A percentile compares a stretch with the other conserved stretches of the same genome.
These are phyloP conservation scores for Mortierella sp. DNA, from an alignment of 371 early-diverging fungal genomes.

Conservation along the genomic window DNA sequence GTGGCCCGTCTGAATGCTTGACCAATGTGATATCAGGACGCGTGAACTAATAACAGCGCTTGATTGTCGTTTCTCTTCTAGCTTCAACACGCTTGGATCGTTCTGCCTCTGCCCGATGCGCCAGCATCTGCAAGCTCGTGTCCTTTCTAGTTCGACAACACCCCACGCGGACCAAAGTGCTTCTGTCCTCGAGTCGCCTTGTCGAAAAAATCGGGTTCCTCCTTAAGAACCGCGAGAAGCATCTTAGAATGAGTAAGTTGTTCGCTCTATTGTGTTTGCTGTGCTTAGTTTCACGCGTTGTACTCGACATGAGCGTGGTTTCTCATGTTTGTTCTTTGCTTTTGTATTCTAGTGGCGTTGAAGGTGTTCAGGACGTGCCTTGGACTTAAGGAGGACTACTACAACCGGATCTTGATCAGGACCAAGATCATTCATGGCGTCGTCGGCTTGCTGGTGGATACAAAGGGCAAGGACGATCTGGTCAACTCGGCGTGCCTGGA, in stretches of 20 bases:
- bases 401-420: background rate
- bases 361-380: background rate
- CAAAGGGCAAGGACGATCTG: background rate
- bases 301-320: no score
- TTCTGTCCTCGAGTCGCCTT: background rate
- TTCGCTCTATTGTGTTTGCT: no score
- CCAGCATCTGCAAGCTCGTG: background rate
- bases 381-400: background rate
- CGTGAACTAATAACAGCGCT: background rate
- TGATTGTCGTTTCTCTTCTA: background rate
- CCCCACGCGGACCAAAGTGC: background rate
- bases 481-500: constrained; percentile 5
- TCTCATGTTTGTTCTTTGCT: background rate
- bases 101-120: background rate
- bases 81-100: background rate
- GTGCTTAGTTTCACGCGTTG: background rate
- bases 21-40: no score
- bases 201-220: background rate
- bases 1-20: background rate
- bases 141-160: background rate
- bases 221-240: background rate
- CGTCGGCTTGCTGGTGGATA: background rate
- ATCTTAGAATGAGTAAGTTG: background rate
- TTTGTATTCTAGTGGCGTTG: background rate
- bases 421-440: background rate